Conservation (phyloP, 306 rosid genomes). For the Inga laurina region DNA sequence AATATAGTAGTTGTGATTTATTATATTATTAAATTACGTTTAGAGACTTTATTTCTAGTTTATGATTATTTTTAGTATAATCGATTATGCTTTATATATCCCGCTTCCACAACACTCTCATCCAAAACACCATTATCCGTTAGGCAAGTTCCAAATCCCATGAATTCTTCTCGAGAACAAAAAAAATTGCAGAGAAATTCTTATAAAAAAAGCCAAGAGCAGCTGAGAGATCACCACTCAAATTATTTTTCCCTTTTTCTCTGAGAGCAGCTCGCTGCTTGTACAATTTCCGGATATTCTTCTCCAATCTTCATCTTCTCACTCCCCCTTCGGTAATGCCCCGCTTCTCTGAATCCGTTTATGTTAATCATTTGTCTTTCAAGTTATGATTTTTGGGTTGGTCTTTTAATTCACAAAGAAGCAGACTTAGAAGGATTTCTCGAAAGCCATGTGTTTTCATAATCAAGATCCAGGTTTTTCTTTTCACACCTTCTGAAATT, state of each 20-base stretch:
- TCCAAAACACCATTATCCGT: too few species aligned
- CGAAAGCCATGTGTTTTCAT: constrained; percentile 96
- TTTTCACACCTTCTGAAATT: too few species aligned
- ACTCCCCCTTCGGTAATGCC: constrained; percentile 55
- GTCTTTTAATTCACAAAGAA: constrained; percentile 52
- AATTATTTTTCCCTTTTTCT: background rate
- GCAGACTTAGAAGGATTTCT: constrained; percentile 77
- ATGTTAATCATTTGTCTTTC: constrained; percentile 99
- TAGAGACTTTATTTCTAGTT: too few species aligned
- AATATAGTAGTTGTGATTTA: too few species aligned
- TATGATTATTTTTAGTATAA: too few species aligned
- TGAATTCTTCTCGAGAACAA: too few species aligned
- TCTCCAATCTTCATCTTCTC: background rate
- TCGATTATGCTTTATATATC: too few species aligned
- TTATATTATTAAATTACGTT: too few species aligned
- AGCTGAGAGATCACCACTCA: constrained; percentile 49
- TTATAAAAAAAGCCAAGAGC: constrained; percentile 46
- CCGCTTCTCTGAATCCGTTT: constrained; percentile 99
- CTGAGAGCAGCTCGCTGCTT: constrained; percentile 3
- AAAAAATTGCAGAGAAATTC: too few species aligned
- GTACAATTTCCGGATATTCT: background rate
- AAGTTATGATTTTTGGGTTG: constrained; percentile 78
- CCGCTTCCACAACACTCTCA: too few species aligned
- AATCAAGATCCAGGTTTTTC: constrained; percentile 81
- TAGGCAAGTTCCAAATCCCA: too few species aligned